These are phyloP conservation scores for Alternaria conjuncta DNA, from an alignment of 2,329 filamentous ascomycete species.

Conservation along the genomic window DNA sequence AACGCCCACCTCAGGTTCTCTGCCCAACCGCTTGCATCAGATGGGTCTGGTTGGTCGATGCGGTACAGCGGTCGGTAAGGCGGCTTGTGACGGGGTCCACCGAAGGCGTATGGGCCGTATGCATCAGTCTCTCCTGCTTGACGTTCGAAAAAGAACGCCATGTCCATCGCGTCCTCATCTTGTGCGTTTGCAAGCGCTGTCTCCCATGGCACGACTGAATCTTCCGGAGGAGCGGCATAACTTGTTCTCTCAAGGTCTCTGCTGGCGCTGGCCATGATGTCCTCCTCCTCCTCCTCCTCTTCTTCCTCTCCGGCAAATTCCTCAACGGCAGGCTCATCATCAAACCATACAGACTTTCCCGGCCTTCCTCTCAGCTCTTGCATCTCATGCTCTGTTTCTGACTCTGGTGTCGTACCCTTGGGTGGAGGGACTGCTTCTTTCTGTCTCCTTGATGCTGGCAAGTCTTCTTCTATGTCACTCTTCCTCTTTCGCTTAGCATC, in stretches of 20 bases:
- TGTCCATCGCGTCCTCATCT: background rate
- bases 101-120: conserved; percentile 25
- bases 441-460: background rate
- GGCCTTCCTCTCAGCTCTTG: background rate
- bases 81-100: conserved; percentile 19
- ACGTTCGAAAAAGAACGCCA: conserved; percentile 6
- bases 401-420: background rate
- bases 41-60: conserved; percentile 13
- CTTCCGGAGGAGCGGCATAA: conserved; percentile 6
- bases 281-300: background rate
- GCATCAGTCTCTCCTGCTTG: conserved; percentile 9
- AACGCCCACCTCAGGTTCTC: conserved; percentile 34
- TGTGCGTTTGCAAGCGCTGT: background rate
- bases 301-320: background rate
- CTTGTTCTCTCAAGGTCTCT: background rate
- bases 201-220: background rate
- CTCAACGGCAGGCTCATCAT: background rate
- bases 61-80: conserved; percentile 28
- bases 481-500: background rate
- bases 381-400: background rate
- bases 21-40: conserved; percentile 30
- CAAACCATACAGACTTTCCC: background rate
- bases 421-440: background rate
- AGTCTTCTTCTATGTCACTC: background rate
- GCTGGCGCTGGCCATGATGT: background rate